These are phyloP conservation scores for Pyronema omphalodes DNA, from an alignment of 495 filamentous ascomycete species.

Conservation along the genomic window DNA sequence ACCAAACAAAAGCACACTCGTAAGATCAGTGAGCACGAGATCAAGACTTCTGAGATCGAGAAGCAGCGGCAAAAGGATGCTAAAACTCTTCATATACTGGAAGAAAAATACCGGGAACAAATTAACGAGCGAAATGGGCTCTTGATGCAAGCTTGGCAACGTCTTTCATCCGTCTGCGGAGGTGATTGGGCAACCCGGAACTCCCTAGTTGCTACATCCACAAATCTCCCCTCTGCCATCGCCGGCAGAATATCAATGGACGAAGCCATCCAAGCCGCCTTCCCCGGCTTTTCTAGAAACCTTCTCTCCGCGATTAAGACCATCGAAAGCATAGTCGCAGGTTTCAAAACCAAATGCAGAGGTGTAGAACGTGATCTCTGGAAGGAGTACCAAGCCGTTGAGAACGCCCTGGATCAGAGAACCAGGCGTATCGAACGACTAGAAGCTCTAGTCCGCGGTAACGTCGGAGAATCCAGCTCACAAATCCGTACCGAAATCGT, in stretches of 20 bases:
- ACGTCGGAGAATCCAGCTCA: slow-evolving; percentile 29
- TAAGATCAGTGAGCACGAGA: slow-evolving; percentile 65
- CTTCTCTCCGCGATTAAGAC: slow-evolving; percentile 71
- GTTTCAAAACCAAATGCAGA: slow-evolving; percentile 63
- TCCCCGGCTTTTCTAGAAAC: slow-evolving; percentile 76
- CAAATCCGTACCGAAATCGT: slow-evolving; percentile 37
- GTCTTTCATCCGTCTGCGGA: slow-evolving; percentile 70
- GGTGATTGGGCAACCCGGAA: slow-evolving; percentile 83
- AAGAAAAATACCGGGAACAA: slow-evolving; percentile 66
- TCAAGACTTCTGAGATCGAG: slow-evolving; percentile 71
- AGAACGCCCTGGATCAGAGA: slow-evolving; percentile 58
- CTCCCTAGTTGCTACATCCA: slow-evolving; percentile 49
- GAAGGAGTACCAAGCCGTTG: slow-evolving; percentile 76
- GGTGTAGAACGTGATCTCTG: slow-evolving; percentile 71
- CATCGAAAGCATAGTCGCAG: slow-evolving; percentile 61
- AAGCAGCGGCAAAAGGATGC: slow-evolving; percentile 50
- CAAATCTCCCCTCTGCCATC: slow-evolving; percentile 1
- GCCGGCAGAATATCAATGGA: slow-evolving; percentile 21
- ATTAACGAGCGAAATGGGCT: slow-evolving; percentile 77
- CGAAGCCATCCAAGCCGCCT: slow-evolving; percentile 22
- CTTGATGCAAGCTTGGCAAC: slow-evolving; percentile 69
- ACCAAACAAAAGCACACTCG: slow-evolving; percentile 67
- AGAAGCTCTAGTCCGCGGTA: slow-evolving; percentile 49
- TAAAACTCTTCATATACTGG: slow-evolving; percentile 51
- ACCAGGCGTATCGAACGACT: slow-evolving; percentile 76